Evolutionary conservation across 805 yeast species (phyloP).

Genomic region (Teunomyces pallodes): DNA sequence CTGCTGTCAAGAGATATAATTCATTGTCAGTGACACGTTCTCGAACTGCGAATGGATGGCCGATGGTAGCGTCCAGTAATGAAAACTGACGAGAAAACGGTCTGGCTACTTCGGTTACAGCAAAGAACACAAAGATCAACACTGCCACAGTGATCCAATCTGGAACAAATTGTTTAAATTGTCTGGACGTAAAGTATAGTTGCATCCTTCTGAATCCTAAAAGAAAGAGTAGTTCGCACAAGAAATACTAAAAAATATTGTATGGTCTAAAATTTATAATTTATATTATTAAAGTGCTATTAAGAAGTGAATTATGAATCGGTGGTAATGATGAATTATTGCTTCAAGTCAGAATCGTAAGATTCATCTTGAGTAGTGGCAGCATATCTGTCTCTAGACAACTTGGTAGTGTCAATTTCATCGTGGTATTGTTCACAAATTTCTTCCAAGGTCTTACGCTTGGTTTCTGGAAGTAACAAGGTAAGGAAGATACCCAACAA

Average conservation of each 20-base stretch:
- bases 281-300: background rate
- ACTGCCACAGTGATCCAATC: slow-evolving; percentile 31
- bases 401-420: slow-evolving; percentile 54
- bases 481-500: slow-evolving; percentile 68
- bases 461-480: slow-evolving; percentile 81
- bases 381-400: slow-evolving; percentile 37
- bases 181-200: slow-evolving; percentile 10
- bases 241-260: background rate
- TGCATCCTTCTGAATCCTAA: background rate
- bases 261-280: background rate
- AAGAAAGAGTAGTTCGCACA: background rate
- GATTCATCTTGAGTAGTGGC: slow-evolving; percentile 30
- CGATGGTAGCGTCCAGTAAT: slow-evolving; percentile 27
- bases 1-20: slow-evolving; percentile 25
- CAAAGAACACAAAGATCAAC: slow-evolving; percentile 25
- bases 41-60: slow-evolving; percentile 32
- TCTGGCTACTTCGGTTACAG: slow-evolving; percentile 28
- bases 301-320: background rate
- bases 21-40: slow-evolving; percentile 34
- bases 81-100: slow-evolving; percentile 38
- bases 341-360: slow-evolving; percentile 29
- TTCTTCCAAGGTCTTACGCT: slow-evolving; percentile 86
- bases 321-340: background rate
- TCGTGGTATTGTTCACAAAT: slow-evolving; percentile 79
- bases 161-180: slow-evolving; percentile 20